Conservation (phyloP, 2,329 filamentous ascomycete species). For the Elsinoe perseae region DNA sequence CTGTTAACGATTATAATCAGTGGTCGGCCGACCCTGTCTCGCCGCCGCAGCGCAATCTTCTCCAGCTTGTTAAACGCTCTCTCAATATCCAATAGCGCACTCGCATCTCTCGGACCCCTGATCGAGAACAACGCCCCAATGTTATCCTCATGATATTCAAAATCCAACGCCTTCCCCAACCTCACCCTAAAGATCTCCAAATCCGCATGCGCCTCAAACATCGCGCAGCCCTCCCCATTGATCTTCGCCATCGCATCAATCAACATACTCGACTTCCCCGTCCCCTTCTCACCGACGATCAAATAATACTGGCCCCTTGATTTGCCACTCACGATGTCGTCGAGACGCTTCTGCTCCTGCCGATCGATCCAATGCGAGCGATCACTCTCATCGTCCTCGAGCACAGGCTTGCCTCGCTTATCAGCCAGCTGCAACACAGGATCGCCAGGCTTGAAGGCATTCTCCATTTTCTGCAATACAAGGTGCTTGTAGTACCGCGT, state of each 20-base stretch:
- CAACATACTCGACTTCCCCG: slow-evolving; percentile 94
- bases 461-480: slow-evolving; percentile 85
- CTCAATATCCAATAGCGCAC: slow-evolving; percentile 88
- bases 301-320: slow-evolving; percentile 80
- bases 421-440: slow-evolving; percentile 58
- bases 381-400: slow-evolving; percentile 33
- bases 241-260: slow-evolving; percentile 92
- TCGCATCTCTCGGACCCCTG: slow-evolving; percentile 82
- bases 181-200: slow-evolving; percentile 90
- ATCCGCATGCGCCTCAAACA: slow-evolving; percentile 95
- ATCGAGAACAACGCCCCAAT: slow-evolving; percentile 96
- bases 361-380: slow-evolving; percentile 74
- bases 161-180: slow-evolving; percentile 88
- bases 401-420: slow-evolving; percentile 26
- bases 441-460: slow-evolving; percentile 86
- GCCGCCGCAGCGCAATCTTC: slow-evolving; percentile 74
- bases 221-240: slow-evolving; percentile 78
- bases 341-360: slow-evolving; percentile 67
- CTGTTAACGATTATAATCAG: slow-evolving; percentile 93
- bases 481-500: slow-evolving; percentile 69
- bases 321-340: slow-evolving; percentile 70
- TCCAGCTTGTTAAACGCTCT: slow-evolving; percentile 96
- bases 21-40: slow-evolving; percentile 56
- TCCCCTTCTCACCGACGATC: slow-evolving; percentile 89
- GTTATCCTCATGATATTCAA: slow-evolving; percentile 95